Percentiles rank a stretch among this genome's conserved stretches.
These are phyloP conservation scores for Neurospora africana DNA, from an alignment of 495 filamentous ascomycete genomes.

Conservation along the genomic window DNA sequence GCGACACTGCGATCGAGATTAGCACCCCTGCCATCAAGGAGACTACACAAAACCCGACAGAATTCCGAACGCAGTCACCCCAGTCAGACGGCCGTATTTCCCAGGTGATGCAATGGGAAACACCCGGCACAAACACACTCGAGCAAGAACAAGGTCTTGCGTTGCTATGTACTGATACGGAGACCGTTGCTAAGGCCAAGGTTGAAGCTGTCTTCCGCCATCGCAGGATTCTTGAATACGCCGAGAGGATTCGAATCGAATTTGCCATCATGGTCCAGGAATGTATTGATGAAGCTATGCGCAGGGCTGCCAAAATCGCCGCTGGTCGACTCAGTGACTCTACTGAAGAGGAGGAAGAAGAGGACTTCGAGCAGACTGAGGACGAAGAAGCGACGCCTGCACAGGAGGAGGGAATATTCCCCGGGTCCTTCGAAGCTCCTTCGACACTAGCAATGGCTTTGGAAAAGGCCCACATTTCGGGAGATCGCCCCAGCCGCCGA, in stretches of 20 bases:
- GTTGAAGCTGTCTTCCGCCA: conserved; percentile 88
- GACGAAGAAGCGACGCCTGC: conserved; percentile 23
- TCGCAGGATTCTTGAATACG: conserved; percentile 87
- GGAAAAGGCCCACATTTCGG: conserved; percentile 33
- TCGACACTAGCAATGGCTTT: conserved; percentile 49
- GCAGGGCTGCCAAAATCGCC: conserved; percentile 79
- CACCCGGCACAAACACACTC: conserved; percentile 78
- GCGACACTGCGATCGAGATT: conserved; percentile 91
- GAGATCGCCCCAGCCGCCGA: conserved; percentile 27
- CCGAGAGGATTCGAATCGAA: conserved; percentile 88
- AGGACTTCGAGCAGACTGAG: conserved; percentile 19
- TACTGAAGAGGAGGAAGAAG: conserved; percentile 42
- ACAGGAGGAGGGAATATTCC: conserved; percentile 38
- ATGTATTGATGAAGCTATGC: conserved; percentile 85
- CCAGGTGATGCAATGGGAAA: conserved; percentile 92
- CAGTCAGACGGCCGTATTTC: conserved; percentile 88
- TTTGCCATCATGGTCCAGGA: conserved; percentile 85
- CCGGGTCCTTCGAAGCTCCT: conserved; percentile 45
- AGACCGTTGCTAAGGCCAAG: conserved; percentile 69
- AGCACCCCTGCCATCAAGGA: conserved; percentile 89
- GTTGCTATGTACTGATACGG: conserved; percentile 79
- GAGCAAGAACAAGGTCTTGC: conserved; percentile 90
- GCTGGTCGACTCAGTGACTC: conserved; percentile 78
- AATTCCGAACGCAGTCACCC: conserved; percentile 83
- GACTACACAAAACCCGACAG: conserved; percentile 50